Base-by-base conservation (phyloP, 176 grass and related monocot genomes). In the Aegilops tauschii region DNA sequence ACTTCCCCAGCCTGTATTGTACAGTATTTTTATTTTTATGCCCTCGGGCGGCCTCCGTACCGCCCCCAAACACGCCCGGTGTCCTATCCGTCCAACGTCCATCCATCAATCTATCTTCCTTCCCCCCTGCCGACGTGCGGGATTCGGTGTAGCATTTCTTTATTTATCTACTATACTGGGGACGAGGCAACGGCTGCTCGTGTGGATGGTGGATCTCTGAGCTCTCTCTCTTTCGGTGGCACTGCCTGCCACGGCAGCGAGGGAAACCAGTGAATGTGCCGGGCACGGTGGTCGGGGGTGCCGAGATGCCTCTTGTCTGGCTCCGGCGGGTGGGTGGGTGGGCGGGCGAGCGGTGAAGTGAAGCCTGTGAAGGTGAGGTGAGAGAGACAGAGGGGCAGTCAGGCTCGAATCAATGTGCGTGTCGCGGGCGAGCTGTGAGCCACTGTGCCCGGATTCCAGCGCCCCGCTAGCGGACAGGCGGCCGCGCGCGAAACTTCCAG, bases 401-500 rank as follows among this genome's bases (percentile, higher is more conserved):
- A 75, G 72, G 40, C 40, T 5, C 9, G 40, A 81, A 50, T 71
- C 80, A 37, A 58, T 27, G 58, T 58, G 54, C 54, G 54, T 59
- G 56, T 21, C 56, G 56, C 20, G 18, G 6, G 56, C 23, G 80
- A 44, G 69, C 37, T 18, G 50, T 54, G 50, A 18, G 69, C 9
- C 58, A 65, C 71, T 23, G 27, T 42, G 18, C 35, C 2, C 52
- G 29, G 87, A 85, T 89, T 89, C 88, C 77, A 75, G 88, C 69
- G 45, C 47, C 88, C 77, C 69, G 83, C 83, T 85, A 76, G 27
- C 88, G 35, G 88, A 85, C 88, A 89, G 67, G 9, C 40, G 67
- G 10, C 21, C 1, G 52, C 31, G 31, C 7, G 67, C 79, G 62
- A n/a, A 31, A 54, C 73, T 77, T 52, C 28, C 8, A 12, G 20